Percentiles rank a stretch among this genome's conserved stretches.
Conservation (phyloP, 345 rosid species). For the Rhodamnia rubescens region DNA sequence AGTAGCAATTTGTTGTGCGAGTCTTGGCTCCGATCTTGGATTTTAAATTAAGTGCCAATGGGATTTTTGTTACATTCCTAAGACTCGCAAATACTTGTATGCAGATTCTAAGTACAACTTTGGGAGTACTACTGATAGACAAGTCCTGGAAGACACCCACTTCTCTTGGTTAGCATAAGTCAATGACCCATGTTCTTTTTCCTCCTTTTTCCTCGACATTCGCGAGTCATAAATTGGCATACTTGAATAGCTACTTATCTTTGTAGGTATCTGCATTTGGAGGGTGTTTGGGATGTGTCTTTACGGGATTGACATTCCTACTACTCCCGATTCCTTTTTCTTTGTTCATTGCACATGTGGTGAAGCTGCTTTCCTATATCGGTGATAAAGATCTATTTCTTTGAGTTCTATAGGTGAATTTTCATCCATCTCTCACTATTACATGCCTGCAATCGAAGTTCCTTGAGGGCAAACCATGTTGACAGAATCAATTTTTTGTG, state of each 20-base stretch:
- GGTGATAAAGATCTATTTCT: no score
- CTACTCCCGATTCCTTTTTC: no score
- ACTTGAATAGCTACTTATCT: neutral
- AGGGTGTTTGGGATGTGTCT: slow-evolving; percentile 17
- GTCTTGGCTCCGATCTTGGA: neutral
- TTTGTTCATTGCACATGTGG: no score
- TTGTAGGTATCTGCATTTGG: slow-evolving; percentile 32
- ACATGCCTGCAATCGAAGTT: no score
- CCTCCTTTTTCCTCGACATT: neutral
- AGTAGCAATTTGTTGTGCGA: slow-evolving; percentile 16
- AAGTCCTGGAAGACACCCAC: slow-evolving; percentile 17
- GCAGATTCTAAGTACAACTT: slow-evolving; percentile 12
- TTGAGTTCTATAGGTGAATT: no score
- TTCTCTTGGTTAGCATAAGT: slow-evolving; percentile 12
- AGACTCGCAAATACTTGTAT: neutral
- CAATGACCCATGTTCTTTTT: neutral
- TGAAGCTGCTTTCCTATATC: no score
- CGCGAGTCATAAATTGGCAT: neutral
- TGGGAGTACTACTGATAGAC: slow-evolving; percentile 18
- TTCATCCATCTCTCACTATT: no score
- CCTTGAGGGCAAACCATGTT: no score
- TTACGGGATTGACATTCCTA: slow-evolving; percentile 28
- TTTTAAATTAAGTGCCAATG: neutral
- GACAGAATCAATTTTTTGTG: no score
- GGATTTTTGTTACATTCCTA: neutral